Evolutionary conservation across 1,284 basidiomycete genomes (phyloP).

Genomic region (Cryptococcus jaspeensis): DNA sequence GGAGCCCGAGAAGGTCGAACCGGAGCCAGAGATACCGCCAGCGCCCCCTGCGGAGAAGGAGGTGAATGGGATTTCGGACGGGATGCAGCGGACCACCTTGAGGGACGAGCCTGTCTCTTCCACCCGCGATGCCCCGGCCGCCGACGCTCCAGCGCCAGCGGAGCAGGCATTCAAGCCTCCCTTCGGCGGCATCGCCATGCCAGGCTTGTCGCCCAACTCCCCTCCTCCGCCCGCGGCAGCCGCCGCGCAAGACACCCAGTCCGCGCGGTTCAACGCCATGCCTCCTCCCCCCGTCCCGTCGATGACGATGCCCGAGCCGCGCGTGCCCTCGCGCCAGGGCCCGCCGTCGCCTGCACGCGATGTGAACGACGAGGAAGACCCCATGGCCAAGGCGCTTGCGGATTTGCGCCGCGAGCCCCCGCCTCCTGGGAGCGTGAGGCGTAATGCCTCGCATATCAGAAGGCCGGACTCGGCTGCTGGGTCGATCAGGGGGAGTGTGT

Average conservation of each 20-base stretch:
- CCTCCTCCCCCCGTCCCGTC: slow-evolving; percentile 35
- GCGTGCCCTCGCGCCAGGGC: slow-evolving; percentile 36
- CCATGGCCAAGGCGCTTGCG: slow-evolving; percentile 68
- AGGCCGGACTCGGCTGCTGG: slow-evolving; percentile 38
- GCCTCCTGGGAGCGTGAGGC: slow-evolving; percentile 41
- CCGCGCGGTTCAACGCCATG: slow-evolving; percentile 19
- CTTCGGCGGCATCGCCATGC: slow-evolving; percentile 46
- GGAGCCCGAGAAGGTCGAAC: slow-evolving; percentile 4
- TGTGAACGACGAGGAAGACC: slow-evolving; percentile 62
- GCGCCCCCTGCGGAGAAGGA: not conserved
- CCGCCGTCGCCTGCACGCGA: slow-evolving; percentile 34
- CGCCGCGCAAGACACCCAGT: slow-evolving; percentile 3
- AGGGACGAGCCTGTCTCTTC: slow-evolving; percentile 14
- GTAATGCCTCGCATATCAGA: slow-evolving; percentile 41
- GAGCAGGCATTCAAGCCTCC: slow-evolving; percentile 24
- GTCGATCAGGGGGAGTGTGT: slow-evolving; percentile 21
- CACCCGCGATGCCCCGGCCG: not conserved
- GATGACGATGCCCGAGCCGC: slow-evolving; percentile 39
- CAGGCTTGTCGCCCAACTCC: slow-evolving; percentile 35
- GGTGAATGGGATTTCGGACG: slow-evolving; percentile 19
- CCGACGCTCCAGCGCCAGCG: slow-evolving; percentile 3
- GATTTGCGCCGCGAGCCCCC: slow-evolving; percentile 54
- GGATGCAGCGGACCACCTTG: slow-evolving; percentile 17
- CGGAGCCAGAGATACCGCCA: slow-evolving; percentile 5
- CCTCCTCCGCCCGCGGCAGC: slow-evolving; percentile 2